These are phyloP conservation scores for Rheum nobile DNA, from an alignment of 148 eudicot genomes.

Conservation along the genomic window DNA sequence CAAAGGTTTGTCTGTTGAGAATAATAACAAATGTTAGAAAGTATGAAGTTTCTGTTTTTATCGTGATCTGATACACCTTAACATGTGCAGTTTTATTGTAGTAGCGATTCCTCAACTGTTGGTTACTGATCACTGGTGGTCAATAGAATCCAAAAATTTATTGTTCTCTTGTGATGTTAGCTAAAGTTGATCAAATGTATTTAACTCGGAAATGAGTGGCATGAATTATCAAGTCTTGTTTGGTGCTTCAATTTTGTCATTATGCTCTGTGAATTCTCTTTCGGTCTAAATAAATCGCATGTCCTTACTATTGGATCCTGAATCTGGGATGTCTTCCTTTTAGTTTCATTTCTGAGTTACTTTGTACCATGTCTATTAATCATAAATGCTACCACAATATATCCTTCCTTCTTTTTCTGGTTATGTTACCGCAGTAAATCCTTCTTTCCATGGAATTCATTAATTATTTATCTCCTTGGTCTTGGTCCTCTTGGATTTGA, in stretches of 20 bases:
- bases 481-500: not conserved
- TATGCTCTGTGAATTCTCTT: not conserved
- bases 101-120: not conserved
- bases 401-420: not conserved
- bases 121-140: not conserved
- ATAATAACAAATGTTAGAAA: not conserved
- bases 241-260: not conserved
- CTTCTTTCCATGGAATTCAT: not conserved
- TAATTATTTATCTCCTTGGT: not conserved
- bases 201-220: not conserved
- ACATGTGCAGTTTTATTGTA: too few species aligned
- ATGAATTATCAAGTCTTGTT: not conserved
- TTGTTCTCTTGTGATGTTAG: not conserved
- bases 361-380: not conserved
- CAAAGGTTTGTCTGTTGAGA: conserved; percentile 46
- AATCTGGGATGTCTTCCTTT: not conserved
- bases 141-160: not conserved
- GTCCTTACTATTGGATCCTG: not conserved
- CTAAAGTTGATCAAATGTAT: not conserved
- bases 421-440: not conserved
- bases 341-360: not conserved
- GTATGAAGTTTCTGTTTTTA: not conserved
- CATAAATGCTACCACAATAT: not conserved
- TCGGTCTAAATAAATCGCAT: not conserved
- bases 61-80: not conserved